Evolutionary conservation across 176 grass and related monocot genomes (phyloP).

Genomic region (Zea luxurians): DNA sequence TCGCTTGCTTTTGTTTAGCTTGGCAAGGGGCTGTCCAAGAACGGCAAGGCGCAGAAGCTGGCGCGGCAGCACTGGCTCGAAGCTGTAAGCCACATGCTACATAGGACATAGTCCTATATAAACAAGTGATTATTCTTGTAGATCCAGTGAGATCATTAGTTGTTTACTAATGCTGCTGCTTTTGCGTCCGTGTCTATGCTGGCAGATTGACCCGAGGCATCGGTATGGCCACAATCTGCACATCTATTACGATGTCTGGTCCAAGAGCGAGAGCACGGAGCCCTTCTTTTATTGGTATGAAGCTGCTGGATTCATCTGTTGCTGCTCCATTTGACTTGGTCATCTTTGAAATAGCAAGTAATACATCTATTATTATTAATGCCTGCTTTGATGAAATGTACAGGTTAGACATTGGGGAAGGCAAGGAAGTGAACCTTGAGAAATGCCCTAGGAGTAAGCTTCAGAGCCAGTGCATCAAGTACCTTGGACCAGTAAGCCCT

Average conservation of each 20-base stretch:
- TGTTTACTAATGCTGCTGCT: conserved; percentile 40
- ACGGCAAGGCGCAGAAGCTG: conserved; percentile 84
- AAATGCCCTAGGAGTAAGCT: conserved; percentile 81
- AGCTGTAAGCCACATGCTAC: conserved; percentile 74
- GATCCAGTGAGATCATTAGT: conserved; percentile 41
- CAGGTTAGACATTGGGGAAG: conserved; percentile 97
- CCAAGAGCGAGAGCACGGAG: conserved; percentile 69
- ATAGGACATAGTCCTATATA: conserved; percentile 12
- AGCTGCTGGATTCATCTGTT: background rate
- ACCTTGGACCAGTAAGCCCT: conserved; percentile 81
- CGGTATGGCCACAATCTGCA: conserved; percentile 96
- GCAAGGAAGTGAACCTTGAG: conserved; percentile 88
- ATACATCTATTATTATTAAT: no score
- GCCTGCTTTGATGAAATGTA: conserved; percentile 5
- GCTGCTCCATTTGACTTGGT: background rate
- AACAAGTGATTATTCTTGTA: background rate
- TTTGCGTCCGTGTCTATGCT: conserved; percentile 22
- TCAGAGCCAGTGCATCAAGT: conserved; percentile 85
- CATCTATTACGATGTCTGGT: conserved; percentile 90
- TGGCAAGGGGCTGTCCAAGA: conserved; percentile 94
- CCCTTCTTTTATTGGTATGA: conserved; percentile 94
- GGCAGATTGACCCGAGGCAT: conserved; percentile 96
- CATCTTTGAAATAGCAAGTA: background rate
- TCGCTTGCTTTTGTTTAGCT: conserved; percentile 44
- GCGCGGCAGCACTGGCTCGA: conserved; percentile 97